A percentile compares a stretch with the other conserved stretches of the same genome.
phyloP scores from a whole-genome alignment of 495 filamentous ascomycete species.

The Mycothermus thermophilus region DNA sequence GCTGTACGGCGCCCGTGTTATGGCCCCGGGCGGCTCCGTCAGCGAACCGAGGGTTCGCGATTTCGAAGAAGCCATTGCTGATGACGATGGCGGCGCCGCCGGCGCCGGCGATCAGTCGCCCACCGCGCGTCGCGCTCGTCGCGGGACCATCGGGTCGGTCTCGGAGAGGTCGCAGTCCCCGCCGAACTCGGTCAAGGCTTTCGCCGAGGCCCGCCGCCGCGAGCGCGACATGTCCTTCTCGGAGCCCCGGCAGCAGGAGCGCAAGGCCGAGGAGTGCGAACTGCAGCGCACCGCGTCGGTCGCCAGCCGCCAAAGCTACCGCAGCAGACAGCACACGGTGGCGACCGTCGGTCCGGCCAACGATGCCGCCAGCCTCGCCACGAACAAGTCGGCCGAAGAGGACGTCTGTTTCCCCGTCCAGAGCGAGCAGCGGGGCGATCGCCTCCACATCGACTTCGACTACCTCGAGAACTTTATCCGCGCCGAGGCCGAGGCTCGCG shows the following conservation, averaged over 20 bases:
- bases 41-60: conserved; percentile 27
- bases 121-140: conserved; percentile 24
- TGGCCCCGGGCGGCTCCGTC: conserved; percentile 20
- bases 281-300: conserved; percentile 61
- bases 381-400: conserved; percentile 51
- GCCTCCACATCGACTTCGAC: conserved; percentile 65
- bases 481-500: conserved; percentile 37
- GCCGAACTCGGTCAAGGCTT: conserved; percentile 94
- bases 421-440: conserved; percentile 29
- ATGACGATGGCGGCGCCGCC: conserved; percentile 74
- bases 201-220: conserved; percentile 60
- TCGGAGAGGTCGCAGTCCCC: conserved; percentile 59
- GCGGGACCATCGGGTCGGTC: conserved; percentile 32
- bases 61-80: conserved; percentile 69
- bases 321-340: conserved; percentile 33
- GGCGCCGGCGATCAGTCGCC: conserved; percentile 26
- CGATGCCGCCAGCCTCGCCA: conserved; percentile 35
- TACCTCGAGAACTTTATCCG: conserved; percentile 71
- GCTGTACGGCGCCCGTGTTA: conserved; percentile 32
- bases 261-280: conserved; percentile 39
- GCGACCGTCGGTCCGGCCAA: conserved; percentile 32
- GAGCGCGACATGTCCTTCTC: conserved; percentile 42
- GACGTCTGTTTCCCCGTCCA: conserved; percentile 73
- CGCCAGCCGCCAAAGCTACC: conserved; percentile 42
- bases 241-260: conserved; percentile 21